Percentiles rank a stretch among this genome's conserved stretches.
Evolutionary conservation across 2,329 filamentous ascomycete species (phyloP).

Genomic region (Hypoxylon sp.): DNA sequence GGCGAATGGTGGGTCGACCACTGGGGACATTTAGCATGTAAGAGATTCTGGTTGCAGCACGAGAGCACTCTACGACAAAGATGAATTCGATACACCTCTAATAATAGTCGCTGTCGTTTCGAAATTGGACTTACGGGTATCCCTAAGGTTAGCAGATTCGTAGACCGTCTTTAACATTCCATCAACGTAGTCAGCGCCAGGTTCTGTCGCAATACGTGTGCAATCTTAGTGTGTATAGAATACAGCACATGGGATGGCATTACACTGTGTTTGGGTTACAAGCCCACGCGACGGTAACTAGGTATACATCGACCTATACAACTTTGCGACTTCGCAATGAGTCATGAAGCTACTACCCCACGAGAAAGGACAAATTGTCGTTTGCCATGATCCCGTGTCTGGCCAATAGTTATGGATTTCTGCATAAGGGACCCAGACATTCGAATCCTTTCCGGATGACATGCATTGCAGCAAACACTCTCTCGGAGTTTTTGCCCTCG

Average conservation of each 20-base stretch:
- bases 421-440: constrained; percentile 2
- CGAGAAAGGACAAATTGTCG: constrained; percentile 24
- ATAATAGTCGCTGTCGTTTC: constrained; percentile 12
- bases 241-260: constrained; percentile 8
- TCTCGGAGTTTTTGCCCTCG: constrained; percentile 30
- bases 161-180: constrained; percentile 6
- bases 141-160: neutral
- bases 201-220: constrained; percentile 11
- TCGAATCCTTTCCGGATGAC: constrained; percentile 22
- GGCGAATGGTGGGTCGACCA: constrained; percentile 97
- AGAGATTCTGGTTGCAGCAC: constrained; percentile 87
- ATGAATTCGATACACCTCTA: constrained; percentile 55
- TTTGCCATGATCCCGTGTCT: constrained; percentile 13
- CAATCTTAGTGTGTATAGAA: neutral
- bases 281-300: constrained; percentile 7
- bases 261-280: constrained; percentile 1
- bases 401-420: constrained; percentile 26
- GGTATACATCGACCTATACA: constrained; percentile 8
- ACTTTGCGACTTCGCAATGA: constrained; percentile 12
- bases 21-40: constrained; percentile 85
- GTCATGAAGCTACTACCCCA: constrained; percentile 28
- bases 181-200: neutral
- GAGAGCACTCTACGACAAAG: constrained; percentile 78
- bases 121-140: constrained; percentile 1
- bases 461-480: constrained; percentile 34